Evolutionary conservation across 768 basidiomycete species (phyloP), one percentile per base, ranked within the genome.

Genomic region (Trametes punicea): DNA sequence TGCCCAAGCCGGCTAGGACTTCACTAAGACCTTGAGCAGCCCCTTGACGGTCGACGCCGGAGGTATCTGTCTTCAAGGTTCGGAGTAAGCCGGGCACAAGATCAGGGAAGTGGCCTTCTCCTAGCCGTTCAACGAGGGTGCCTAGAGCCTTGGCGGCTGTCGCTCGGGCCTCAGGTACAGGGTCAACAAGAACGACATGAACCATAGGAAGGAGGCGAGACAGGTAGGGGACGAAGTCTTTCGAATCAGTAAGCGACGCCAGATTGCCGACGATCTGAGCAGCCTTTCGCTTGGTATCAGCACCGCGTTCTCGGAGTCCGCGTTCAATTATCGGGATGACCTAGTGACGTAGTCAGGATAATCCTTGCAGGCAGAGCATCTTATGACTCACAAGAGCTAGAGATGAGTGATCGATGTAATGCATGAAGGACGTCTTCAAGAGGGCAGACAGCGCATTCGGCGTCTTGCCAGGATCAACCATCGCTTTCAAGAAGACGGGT

Each of bases 241-340:
- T 90, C 0, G 90, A 81, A 59, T 93, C 90, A 1, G 91, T 93
- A 44, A 93, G 75, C 1, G 90, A 92, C 1, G 93, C 90, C 55
- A 98, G 80, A 69, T 98, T 98, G n/a, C 97, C 97, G 41, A 98
- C 91, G 57, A 98, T 98, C 70, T 95, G 94, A 0, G 90, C 93
- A 15, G 95, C 92, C 70, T 93, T 96, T 70, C 89, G 90, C 76
- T 98, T 98, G 11, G 85, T 90, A 53, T 98, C 95, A 0, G 97
- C 90, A 6, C 93, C 85, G 46, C 96, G 84, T 66, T 98, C 95
- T 57, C 87, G 83, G 29, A 98, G 74, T 38, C 97, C 97, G 36
- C 95, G 82, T 67, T 98, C 95, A 40, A 99, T 75, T 63, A 99
- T 96, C 0, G 97, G 97, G 57, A 98, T 83, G 48, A 98, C 90